phyloP scores from a whole-genome alignment of 306 rosid genomes.

The Corylus avellana region DNA sequence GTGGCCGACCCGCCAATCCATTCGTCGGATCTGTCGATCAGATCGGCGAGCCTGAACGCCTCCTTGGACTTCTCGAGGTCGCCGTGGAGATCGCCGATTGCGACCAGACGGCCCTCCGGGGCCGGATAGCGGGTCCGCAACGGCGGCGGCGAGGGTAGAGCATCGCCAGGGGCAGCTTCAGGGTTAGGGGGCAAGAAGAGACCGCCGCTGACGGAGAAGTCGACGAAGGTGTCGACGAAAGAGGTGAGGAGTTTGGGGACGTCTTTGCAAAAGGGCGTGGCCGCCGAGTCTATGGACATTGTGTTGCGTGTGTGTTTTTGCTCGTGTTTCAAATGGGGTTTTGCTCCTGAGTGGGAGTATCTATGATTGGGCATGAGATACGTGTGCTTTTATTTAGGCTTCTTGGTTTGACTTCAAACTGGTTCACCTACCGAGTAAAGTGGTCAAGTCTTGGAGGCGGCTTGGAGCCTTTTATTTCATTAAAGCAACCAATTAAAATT shows the following conservation, averaged over 20 bases:
- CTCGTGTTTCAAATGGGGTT: no score
- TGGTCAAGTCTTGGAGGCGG: no score
- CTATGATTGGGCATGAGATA: no score
- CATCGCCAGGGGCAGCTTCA: background rate
- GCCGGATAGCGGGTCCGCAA: slow-evolving; percentile 53
- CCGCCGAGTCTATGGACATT: background rate
- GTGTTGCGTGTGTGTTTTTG: background rate
- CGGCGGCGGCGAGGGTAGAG: background rate
- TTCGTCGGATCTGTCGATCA: slow-evolving; percentile 57
- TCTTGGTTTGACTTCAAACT: no score
- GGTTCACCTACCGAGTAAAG: no score
- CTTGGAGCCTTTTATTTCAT: no score
- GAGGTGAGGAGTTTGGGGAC: slow-evolving; percentile 64
- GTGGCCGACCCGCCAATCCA: slow-evolving; percentile 83
- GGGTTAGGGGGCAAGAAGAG: slow-evolving; percentile 47
- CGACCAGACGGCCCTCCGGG: slow-evolving; percentile 55
- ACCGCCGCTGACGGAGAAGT: slow-evolving; percentile 81
- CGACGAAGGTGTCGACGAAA: slow-evolving; percentile 84
- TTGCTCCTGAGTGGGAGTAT: no score
- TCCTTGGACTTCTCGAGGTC: slow-evolving; percentile 77
- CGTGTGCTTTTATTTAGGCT: no score
- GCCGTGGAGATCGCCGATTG: slow-evolving; percentile 91
- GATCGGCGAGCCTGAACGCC: slow-evolving; percentile 64
- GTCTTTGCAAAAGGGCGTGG: slow-evolving; percentile 43
- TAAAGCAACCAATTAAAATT: no score